Base-by-base conservation (phyloP, 83 land plant genomes). In the Picea abies region DNA sequence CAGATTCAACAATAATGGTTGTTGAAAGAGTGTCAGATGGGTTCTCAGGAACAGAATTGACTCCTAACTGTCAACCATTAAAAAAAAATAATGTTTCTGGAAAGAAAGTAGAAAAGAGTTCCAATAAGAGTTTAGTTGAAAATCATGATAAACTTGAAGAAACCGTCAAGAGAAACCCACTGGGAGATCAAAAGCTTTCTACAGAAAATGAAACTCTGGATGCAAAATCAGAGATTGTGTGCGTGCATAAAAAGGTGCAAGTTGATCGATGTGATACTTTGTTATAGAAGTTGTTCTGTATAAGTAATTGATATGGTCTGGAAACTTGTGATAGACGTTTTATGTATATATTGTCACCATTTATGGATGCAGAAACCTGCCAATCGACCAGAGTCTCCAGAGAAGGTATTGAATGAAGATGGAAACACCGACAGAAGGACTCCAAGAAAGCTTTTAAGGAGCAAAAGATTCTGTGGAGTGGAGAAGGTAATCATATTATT, bases 381-480 rank as follows among this genome's bases (percentile, higher is more conserved):
- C 37, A 70, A 70, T 70, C 22, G 3, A 32, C 29, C 29, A 20
- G 76, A 84, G 63, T 52, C 76, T 19, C 83, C 60, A 82, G 41
- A 79, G 71, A 75, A 41, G 22, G 66, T 6, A 26, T 11, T 62
- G 66, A 26, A 15, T 35, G 67, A 23, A 70, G 47, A 83, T 69
- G 60, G 56, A 25, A 84, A 84, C 35, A 47, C 79, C 29, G 8
- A 73, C 8, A 32, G 15, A 20, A 79, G 80, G 49, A 62, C 84
- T 52, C 37, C 12, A 47, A 85, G 73, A 73, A 90, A 86, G 76
- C 81, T 81, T 44, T 70, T 70, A 19, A 90, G 86, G 62, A 82
- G 86, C 73, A 88, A 81, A 85, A 90, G 87, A n/a, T 63, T 85
- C 76, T 81, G 85, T 1, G 85, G 86, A 70, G 78, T 92, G 56